Base-by-base conservation (phyloP, 1,284 basidiomycete genomes). In the Ustilago hordei region DNA sequence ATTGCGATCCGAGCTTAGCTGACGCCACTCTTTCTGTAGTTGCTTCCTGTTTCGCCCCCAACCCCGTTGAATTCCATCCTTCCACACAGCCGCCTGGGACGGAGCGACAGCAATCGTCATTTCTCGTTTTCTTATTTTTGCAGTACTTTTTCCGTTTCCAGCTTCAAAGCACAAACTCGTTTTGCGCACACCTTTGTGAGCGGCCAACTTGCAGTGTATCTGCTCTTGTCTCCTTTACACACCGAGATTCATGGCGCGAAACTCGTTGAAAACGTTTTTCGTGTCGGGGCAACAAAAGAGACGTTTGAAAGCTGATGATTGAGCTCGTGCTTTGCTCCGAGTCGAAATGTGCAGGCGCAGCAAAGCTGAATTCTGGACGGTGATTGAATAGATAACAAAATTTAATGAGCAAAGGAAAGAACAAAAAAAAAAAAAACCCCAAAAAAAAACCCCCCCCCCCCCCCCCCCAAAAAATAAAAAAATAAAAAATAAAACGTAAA, bases 1-100 rank as follows among this genome's bases (percentile, higher is more conserved):
- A 19, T 34, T 48, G 39, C 45, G 38, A 59, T 59, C 23, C 45
- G 34, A 59, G 45, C 38, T 36, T 36, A 31, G 15, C 23, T 52
- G 36, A n/a, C 13, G 19, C 57, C 57, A 38, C 34, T 48, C 19
- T 47, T 47, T 48, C 23, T 28, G 23, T 3, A 3, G 31, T n/a
- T 4, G 52, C 36, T 36, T 31, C 12, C n/a, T 15, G n/a, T 45
- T 45, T 45, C 43, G 19, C 23, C 23, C 23, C 23, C 2, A 23
- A 2, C 23, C 23, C 43, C 43, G 19, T 45, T 17, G 17, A 17
- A 15, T 41, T 17, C 15, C 39, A 15, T 43, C 39, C 43, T 45
- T 45, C 19, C 43, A 45, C 43, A 45, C 8, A 19, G 8, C 43
- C n/a, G 39, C 15, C 23, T 28, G 23, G 3, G 13, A 38, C 36